phyloP scores from a whole-genome alignment of 257 asterid genomes.

The Forsythia suspensa region DNA sequence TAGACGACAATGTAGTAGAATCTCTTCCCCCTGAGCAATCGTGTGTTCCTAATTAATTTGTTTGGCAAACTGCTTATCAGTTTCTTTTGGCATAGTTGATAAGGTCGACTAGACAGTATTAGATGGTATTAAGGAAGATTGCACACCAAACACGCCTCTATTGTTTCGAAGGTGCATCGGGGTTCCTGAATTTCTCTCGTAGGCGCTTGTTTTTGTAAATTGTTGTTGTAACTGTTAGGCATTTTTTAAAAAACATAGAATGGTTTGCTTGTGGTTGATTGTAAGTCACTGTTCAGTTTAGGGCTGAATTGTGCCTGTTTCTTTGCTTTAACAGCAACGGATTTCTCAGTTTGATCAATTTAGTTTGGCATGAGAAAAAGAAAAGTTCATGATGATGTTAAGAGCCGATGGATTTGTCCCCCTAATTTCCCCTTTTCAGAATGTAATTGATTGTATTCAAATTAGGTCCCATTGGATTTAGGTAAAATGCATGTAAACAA shows the following conservation, averaged over 20 bases:
- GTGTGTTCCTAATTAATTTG: conserved; percentile 14
- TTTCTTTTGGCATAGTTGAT: not conserved
- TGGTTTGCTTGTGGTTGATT: conserved; percentile 39
- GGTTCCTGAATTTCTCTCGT: conserved; percentile 1
- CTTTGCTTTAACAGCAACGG: conserved; percentile 49
- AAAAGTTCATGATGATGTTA: not conserved
- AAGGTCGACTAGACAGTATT: not conserved
- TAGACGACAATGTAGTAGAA: conserved; percentile 33
- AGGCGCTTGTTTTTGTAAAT: conserved; percentile 50
- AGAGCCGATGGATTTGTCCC: conserved; percentile 13
- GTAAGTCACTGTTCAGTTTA: conserved; percentile 55
- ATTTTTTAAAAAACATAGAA: conserved; percentile 27
- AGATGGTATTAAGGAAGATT: not conserved
- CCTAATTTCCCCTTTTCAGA: conserved; percentile 1
- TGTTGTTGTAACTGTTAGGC: conserved; percentile 29
- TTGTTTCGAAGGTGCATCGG: conserved; percentile 21
- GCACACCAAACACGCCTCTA: not conserved
- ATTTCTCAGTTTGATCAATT: conserved; percentile 14
- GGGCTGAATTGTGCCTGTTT: conserved; percentile 61
- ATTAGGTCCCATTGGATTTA: not conserved
- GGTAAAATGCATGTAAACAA: not conserved
- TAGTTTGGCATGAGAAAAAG: conserved; percentile 23
- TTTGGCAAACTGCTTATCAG: conserved; percentile 20
- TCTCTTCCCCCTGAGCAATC: conserved; percentile 22
- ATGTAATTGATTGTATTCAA: conserved; percentile 3